Conservation (phyloP, 208 protist species). For the Naegleria fowleri region DNA sequence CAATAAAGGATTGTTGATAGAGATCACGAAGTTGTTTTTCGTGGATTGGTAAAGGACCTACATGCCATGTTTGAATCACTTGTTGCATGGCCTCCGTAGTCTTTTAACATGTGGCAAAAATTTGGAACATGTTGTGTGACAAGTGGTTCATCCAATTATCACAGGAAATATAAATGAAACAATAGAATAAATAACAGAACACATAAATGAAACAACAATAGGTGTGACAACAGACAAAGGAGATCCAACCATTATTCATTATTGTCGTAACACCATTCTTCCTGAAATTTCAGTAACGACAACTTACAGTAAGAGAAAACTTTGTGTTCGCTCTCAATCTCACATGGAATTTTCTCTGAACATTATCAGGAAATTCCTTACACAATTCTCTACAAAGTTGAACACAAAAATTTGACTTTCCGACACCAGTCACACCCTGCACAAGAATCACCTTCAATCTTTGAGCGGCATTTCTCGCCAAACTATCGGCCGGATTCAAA, state of each 20-base stretch:
- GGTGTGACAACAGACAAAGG: too few relatives aligned
- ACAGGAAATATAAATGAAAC: too few relatives aligned
- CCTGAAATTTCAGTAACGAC: too few relatives aligned
- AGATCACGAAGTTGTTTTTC: neutral
- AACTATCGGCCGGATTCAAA: neutral
- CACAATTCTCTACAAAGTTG: neutral
- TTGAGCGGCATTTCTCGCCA: neutral
- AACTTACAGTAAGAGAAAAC: neutral
- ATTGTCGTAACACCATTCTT: too few relatives aligned
- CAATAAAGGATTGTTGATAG: neutral
- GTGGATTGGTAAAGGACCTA: neutral
- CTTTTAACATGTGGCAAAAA: neutral
- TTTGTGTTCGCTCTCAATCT: neutral
- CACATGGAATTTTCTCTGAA: neutral
- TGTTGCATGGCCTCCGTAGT: slow-evolving; percentile 11
- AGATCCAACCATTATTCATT: too few relatives aligned
- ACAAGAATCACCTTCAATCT: neutral
- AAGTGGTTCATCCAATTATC: too few relatives aligned
- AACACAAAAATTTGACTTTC: neutral
- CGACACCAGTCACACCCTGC: neutral
- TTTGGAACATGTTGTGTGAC: too few relatives aligned
- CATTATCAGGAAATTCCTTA: neutral
- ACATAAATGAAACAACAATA: too few relatives aligned
- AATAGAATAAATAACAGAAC: too few relatives aligned
- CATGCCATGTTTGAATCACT: neutral